phyloP scores from a whole-genome alignment of 108 stramenopile species.

The Nitzschia palea region DNA sequence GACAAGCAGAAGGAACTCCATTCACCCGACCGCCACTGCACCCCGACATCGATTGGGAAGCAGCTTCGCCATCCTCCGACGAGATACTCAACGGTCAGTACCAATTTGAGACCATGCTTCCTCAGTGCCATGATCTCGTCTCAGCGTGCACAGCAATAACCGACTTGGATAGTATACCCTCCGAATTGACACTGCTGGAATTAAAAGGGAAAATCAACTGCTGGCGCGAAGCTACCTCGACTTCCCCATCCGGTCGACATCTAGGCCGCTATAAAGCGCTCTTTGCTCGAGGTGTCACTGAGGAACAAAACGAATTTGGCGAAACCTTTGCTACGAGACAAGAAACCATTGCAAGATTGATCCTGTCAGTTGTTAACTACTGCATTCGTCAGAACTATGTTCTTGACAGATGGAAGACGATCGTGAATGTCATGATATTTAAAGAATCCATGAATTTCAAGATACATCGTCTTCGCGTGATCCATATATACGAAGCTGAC shows the following conservation, averaged over 20 bases:
- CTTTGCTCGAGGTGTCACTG: background rate
- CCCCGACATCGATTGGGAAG: background rate
- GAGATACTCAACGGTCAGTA: background rate
- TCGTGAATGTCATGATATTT: background rate
- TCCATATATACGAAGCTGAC: constrained; percentile 17
- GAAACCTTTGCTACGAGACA: background rate
- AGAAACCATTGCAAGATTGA: background rate
- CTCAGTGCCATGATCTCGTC: background rate
- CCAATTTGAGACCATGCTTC: background rate
- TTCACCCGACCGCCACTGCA: background rate
- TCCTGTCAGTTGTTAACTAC: background rate
- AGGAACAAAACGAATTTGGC: background rate
- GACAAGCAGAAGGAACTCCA: constrained; percentile 3
- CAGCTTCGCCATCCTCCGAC: background rate
- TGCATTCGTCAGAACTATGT: background rate
- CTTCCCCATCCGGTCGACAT: background rate
- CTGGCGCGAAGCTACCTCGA: background rate
- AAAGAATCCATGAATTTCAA: background rate
- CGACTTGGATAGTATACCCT: background rate
- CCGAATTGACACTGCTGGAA: background rate
- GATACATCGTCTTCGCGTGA: constrained; percentile 13
- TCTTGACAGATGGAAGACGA: constrained; percentile 1
- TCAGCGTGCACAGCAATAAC: background rate
- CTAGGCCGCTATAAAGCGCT: background rate
- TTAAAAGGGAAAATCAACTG: background rate